phyloP scores from a whole-genome alignment of 208 protist genomes.

The Polymyxa betae region DNA sequence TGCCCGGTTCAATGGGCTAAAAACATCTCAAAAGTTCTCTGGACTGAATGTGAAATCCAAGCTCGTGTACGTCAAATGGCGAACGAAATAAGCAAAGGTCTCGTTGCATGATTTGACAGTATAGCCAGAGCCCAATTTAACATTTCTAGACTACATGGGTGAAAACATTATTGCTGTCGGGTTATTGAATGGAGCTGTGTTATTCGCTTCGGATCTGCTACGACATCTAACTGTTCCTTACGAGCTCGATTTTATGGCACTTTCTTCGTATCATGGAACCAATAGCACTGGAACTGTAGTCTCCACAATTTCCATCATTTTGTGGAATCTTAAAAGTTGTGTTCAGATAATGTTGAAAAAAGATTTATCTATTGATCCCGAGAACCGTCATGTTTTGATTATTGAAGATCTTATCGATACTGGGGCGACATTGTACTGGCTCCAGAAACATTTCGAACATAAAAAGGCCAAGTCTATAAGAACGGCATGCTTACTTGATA shows the following conservation, averaged over 20 bases:
- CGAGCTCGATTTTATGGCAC: conserved; percentile 44
- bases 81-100: conserved; percentile 20
- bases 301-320: not conserved
- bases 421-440: conserved; percentile 33
- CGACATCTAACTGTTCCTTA: not conserved
- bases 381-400: conserved; percentile 32
- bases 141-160: conserved; percentile 5
- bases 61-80: not conserved
- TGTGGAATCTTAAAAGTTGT: not conserved
- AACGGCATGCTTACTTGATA: conserved; percentile 45
- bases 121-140: not conserved
- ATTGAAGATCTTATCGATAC: conserved; percentile 58
- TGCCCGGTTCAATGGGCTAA: not conserved
- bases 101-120: not conserved
- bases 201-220: conserved; percentile 23
- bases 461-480: conserved; percentile 53
- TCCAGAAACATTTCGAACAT: conserved; percentile 44
- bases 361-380: conserved; percentile 44
- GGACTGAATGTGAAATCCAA: conserved; percentile 40
- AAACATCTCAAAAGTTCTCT: conserved; percentile 12
- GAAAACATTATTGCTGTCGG: conserved; percentile 44
- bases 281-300: conserved; percentile 22
- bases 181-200: conserved; percentile 5
- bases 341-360: conserved; percentile 47
- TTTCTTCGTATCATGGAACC: conserved; percentile 52